Percentiles rank a stretch among this genome's conserved stretches.
These are phyloP conservation scores for Fraxinus platypoda DNA, from an alignment of 305 asterid species.

Conservation along the genomic window DNA sequence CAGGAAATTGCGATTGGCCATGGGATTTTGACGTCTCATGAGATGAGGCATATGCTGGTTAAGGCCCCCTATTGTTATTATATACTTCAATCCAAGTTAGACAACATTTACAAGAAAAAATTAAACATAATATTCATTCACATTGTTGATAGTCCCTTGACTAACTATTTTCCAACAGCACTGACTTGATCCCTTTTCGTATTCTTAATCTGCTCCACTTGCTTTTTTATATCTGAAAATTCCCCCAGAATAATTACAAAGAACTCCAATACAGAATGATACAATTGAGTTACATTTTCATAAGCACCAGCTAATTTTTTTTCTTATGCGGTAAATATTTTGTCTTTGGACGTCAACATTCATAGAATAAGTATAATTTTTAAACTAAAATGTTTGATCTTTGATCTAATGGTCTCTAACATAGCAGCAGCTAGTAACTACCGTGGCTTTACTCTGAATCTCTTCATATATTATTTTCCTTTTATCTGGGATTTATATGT, in stretches of 20 bases:
- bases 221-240: not conserved
- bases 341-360: not conserved
- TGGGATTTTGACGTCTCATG: not conserved
- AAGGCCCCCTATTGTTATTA: not conserved
- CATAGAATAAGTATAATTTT: not conserved
- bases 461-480: not conserved
- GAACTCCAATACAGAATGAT: not conserved
- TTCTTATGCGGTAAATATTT: not conserved
- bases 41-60: not conserved
- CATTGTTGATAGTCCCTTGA: not conserved
- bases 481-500: not conserved
- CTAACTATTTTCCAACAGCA: not conserved
- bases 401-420: not conserved
- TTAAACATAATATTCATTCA: not conserved
- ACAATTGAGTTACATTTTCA: not conserved
- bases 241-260: not conserved
- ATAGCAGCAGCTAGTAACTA: not conserved
- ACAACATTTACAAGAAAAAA: not conserved
- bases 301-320: not conserved
- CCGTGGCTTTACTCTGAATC: not conserved
- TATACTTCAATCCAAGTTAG: not conserved
- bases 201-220: not conserved
- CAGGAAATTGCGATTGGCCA: not conserved
- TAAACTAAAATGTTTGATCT: not conserved
- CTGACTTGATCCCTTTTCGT: not conserved